Evolutionary conservation across 2,329 filamentous ascomycete genomes (phyloP), one percentile per base, ranked within the genome.

Genomic region (Monilinia aucupariae): DNA sequence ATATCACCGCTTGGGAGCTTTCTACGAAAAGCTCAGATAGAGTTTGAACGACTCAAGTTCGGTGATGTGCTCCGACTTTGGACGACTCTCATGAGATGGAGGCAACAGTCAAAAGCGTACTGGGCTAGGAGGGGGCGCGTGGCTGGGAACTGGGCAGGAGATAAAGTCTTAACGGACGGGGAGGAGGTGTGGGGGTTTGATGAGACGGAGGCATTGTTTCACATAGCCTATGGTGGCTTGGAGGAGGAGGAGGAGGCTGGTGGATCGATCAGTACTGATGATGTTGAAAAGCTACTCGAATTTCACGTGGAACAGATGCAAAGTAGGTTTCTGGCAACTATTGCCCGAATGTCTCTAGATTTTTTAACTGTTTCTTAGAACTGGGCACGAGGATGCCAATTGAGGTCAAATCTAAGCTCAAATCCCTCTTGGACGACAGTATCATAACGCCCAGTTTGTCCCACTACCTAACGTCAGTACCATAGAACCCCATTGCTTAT

Each of bases 301-400:
- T 96, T 94, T 69, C 92, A 96, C 72, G 87, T 97, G 45, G 87
- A 90, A 67, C 86, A 91, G 74, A 85, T 97, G 77, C 92, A 97
- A 74, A 90, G 89, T 88, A 76, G 71, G 79, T 75, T n/a, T 32
- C 60, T 39, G 10, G 9, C 34, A 12, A 17, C 1, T 4, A 32
- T 34, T 34, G 6, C 15, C 20, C 22, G 2, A 10, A 10, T 41
- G 17, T 39, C 50, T 32, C 64, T 76, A 66, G 75, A 39, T 7
- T 39, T 52, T 32, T 63, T 76, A 66, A 75, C 61, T 0, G n/a
- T 45, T 39, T 39, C 54, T 3, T 62, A 91, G 88, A 85, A 73
- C 84, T 89, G 68, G 93, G 93, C 12, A 88, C 84, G 64, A 83
- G 93, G 69, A 84, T 97, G 48, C 89, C 93, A 0, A 77, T 86